Evolutionary conservation across 768 basidiomycete genomes (phyloP).

Genomic region (Pisolithus microcarpus): DNA sequence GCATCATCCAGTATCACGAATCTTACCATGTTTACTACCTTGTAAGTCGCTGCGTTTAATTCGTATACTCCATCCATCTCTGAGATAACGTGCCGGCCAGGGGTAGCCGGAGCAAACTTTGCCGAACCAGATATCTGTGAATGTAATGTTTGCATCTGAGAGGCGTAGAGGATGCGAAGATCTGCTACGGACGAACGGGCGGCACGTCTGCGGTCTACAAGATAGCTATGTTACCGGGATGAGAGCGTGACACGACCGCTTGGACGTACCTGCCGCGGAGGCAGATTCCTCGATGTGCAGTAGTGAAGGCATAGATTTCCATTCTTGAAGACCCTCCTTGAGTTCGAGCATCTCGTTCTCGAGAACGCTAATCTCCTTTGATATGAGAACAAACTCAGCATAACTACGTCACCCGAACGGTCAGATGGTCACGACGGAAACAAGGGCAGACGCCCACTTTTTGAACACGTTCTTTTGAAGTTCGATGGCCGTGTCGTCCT

Average conservation of each 20-base stretch:
- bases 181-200: slow-evolving; percentile 93
- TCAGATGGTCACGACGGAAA: slow-evolving; percentile 5
- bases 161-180: slow-evolving; percentile 87
- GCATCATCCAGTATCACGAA: slow-evolving; percentile 91
- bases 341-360: slow-evolving; percentile 98
- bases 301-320: slow-evolving; percentile 91
- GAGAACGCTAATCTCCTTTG: slow-evolving; percentile 92
- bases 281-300: slow-evolving; percentile 84
- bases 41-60: slow-evolving; percentile 93
- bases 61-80: slow-evolving; percentile 80
- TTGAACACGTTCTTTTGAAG: slow-evolving; percentile 92
- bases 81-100: slow-evolving; percentile 84
- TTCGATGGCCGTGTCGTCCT: slow-evolving; percentile 68
- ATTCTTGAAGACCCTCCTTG: slow-evolving; percentile 89
- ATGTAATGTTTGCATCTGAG: slow-evolving; percentile 89
- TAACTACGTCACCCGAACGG: slow-evolving; percentile 48
- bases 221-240: slow-evolving; percentile 31
- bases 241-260: slow-evolving; percentile 12
- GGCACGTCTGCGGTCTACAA: slow-evolving; percentile 46
- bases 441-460: slow-evolving; percentile 42
- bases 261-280: slow-evolving; percentile 43
- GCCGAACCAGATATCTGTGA: slow-evolving; percentile 88
- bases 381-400: slow-evolving; percentile 92
- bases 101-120: slow-evolving; percentile 87
- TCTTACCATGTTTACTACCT: slow-evolving; percentile 76